Percentiles rank a stretch among this genome's conserved stretches.
These are phyloP conservation scores for Tricholoma furcatifolium DNA, from an alignment of 768 basidiomycete genomes.

Conservation along the genomic window DNA sequence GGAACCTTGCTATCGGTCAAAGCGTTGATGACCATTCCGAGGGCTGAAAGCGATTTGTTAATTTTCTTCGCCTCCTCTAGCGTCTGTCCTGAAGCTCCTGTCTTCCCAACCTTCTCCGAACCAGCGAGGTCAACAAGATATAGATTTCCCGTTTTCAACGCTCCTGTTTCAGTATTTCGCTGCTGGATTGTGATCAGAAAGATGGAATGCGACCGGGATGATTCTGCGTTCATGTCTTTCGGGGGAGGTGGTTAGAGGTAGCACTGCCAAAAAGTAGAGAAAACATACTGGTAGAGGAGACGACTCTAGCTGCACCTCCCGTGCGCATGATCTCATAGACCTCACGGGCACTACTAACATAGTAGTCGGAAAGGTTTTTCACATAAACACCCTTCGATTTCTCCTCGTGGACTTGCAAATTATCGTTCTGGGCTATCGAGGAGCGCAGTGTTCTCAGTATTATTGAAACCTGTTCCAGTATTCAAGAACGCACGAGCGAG, in stretches of 20 bases:
- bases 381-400: conserved; percentile 97
- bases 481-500: conserved; percentile 75
- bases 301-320: conserved; percentile 86
- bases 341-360: conserved; percentile 92
- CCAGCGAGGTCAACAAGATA: conserved; percentile 98
- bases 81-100: conserved; percentile 97
- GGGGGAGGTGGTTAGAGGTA: neutral
- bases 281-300: conserved; percentile 88
- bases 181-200: conserved; percentile 98
- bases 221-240: conserved; percentile 98
- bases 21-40: conserved; percentile 99
- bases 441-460: neutral
- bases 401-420: conserved; percentile 97
- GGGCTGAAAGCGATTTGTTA: conserved; percentile 95
- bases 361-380: conserved; percentile 96
- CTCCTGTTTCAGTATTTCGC: conserved; percentile 93
- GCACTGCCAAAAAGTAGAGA: neutral
- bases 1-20: conserved; percentile 92
- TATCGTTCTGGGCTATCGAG: conserved; percentile 87
- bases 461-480: neutral
- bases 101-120: conserved; percentile 99
- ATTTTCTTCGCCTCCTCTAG: conserved; percentile 99
- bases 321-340: conserved; percentile 99
- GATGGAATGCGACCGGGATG: conserved; percentile 98
- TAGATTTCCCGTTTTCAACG: conserved; percentile 93